A percentile compares a stretch with the other conserved stretches of the same genome.
Conservation (phyloP, 305 asterid genomes). For the Solanum hybrid region DNA sequence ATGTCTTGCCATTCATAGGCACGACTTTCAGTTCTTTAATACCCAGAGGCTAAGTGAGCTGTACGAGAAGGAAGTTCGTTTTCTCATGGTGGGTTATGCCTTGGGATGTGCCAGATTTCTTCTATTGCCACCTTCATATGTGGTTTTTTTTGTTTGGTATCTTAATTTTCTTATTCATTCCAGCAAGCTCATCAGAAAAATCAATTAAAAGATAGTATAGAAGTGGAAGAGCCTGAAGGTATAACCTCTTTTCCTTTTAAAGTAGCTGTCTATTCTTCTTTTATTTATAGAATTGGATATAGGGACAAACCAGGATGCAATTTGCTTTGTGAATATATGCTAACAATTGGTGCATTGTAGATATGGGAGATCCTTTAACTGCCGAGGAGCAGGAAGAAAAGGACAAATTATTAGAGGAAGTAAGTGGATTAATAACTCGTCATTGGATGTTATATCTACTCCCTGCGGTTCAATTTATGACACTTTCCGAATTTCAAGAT, state of each 20-base stretch:
- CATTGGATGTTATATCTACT: neutral
- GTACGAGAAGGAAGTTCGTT: slow-evolving; percentile 98
- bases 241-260: neutral
- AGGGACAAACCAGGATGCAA: neutral
- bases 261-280: neutral
- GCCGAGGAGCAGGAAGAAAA: slow-evolving; percentile 97
- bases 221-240: slow-evolving; percentile 96
- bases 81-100: slow-evolving; percentile 68
- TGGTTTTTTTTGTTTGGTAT: neutral
- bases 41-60: slow-evolving; percentile 91
- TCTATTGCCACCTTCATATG: neutral
- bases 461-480: neutral
- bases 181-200: slow-evolving; percentile 80
- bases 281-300: neutral
- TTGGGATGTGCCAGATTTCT: slow-evolving; percentile 7
- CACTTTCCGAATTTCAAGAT: neutral
- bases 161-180: slow-evolving; percentile 12
- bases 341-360: slow-evolving; percentile 31
- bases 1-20: slow-evolving; percentile 44
- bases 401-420: slow-evolving; percentile 80
- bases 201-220: slow-evolving; percentile 85
- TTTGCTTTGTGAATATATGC: slow-evolving; percentile 9
- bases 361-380: slow-evolving; percentile 93
- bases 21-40: slow-evolving; percentile 98
- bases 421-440: slow-evolving; percentile 15